These are phyloP conservation scores for Silene uniflora DNA, from an alignment of 148 eudicot species.

Conservation along the genomic window DNA sequence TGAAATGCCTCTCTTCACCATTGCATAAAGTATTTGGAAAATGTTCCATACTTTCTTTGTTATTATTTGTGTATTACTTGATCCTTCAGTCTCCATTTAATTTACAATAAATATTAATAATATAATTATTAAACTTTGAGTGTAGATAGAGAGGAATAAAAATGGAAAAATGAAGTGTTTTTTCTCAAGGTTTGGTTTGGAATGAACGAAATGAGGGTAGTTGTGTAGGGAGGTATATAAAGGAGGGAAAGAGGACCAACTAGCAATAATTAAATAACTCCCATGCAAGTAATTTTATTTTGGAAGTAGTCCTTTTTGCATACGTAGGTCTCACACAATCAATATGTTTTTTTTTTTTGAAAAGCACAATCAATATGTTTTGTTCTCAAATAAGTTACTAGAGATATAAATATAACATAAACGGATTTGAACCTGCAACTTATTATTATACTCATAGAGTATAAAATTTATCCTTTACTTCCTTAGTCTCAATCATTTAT, in stretches of 20 bases:
- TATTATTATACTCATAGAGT: too few species aligned
- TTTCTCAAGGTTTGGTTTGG: constrained; percentile 18
- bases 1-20: constrained; percentile 40
- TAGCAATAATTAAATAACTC: constrained; percentile 11
- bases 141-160: not conserved
- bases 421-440: too few species aligned
- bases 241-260: constrained; percentile 13
- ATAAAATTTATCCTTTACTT: too few species aligned
- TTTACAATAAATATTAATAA: not conserved
- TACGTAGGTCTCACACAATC: too few species aligned
- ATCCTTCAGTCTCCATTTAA: constrained; percentile 17
- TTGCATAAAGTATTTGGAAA: constrained; percentile 19
- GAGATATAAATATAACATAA: too few species aligned
- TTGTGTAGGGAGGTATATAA: constrained; percentile 20
- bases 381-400: too few species aligned
- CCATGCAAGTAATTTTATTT: constrained; percentile 7
- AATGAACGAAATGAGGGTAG: constrained; percentile 25
- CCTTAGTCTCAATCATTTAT: too few species aligned
- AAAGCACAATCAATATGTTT: too few species aligned
- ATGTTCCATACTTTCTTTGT: constrained; percentile 30
- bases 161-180: not conserved
- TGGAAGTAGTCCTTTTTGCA: not conserved
- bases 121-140: not conserved
- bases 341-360: too few species aligned
- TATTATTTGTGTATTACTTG: constrained; percentile 20